Base-by-base conservation (phyloP, 257 asterid genomes). In the Lycium barbarum region DNA sequence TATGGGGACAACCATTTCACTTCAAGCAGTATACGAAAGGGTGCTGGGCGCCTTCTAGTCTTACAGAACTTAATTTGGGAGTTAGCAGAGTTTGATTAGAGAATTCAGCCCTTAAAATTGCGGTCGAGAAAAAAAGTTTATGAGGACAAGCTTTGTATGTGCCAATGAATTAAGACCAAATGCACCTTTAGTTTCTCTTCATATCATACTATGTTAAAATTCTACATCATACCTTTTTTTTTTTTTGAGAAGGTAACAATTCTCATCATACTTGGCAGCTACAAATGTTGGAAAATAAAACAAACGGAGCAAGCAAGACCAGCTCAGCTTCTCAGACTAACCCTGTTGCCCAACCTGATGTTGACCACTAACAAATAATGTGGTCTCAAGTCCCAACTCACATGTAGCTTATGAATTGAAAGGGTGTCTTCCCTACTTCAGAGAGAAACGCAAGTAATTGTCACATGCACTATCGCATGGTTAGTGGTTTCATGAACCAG, bases 401-500 rank as follows among this genome's bases (percentile, higher is more conserved):
- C 38, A 8, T 4, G 18, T 72, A 49, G 22, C 13, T 74, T 43
- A 7, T 22, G 62, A 57, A 57, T 7, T 15, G 20, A 22, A 74
- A 49, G 3, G 0, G 8, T 49, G 62, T 49, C 61, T 26, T 74
- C 20, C 62, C 22, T 49, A 14, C 62, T 49, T 12, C n/a, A 47
- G 61, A 63, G 40, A 22, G 71, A 55, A 49, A 22, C 22, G 2
- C 62, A 74, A 49, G 20, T 74, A 45, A n/a, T 10, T 45, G 40
- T 20, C 20, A 26, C 40, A 74, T 20, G 22, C 59, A 72, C n/a
- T 45, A 45, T 72, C 11, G 59, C 57, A 45, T 72, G 57, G 80
- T 72, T 72, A 43, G 80, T 10, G 58, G 58, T 72, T 43, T 72
- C 58, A 12, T n/a, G 80, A 72, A 72, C 38, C 58, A 72, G 80